Percentiles rank a stretch among this genome's conserved stretches.
Conservation (phyloP, 495 filamentous ascomycete species). For the Aspergillus cristatus region DNA sequence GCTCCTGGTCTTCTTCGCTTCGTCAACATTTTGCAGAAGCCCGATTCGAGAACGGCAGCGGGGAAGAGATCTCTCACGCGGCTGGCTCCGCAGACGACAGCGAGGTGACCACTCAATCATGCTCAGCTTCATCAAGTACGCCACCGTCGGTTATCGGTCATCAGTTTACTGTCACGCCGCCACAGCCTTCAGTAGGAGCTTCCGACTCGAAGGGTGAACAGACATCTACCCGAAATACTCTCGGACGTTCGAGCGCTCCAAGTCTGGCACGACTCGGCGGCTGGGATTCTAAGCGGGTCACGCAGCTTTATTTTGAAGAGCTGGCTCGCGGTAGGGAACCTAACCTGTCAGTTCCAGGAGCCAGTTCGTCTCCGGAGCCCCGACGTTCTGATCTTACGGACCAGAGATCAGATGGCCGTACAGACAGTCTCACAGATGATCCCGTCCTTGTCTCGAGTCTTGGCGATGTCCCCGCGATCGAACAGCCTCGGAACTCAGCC, state of each 20-base stretch:
- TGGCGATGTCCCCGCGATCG: conserved; percentile 12
- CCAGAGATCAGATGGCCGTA: conserved; percentile 9
- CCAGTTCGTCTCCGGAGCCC: conserved; percentile 13
- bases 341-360: conserved; percentile 11
- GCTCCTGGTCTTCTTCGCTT: conserved; percentile 44
- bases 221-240: conserved; percentile 1
- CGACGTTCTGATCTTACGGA: conserved; percentile 3
- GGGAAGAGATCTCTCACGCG: conserved; percentile 20
- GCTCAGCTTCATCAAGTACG: conserved; percentile 25
- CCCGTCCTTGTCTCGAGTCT: conserved; percentile 24
- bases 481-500: conserved; percentile 22
- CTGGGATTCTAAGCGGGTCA: conserved; percentile 46
- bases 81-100: conserved; percentile 13
- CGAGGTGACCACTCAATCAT: conserved; percentile 22
- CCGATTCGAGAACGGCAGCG: conserved; percentile 27
- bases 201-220: conserved; percentile 3
- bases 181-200: conserved; percentile 12
- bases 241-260: conserved; percentile 21
- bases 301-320: conserved; percentile 45
- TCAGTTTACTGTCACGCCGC: conserved; percentile 7
- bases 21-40: conserved; percentile 33
- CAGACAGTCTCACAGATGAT: conserved; percentile 27
- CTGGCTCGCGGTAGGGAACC: conserved; percentile 31
- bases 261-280: conserved; percentile 41
- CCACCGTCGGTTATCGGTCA: conserved; percentile 18